These are phyloP conservation scores for Solanum appendiculatum DNA, from an alignment of 257 asterid species.

Conservation along the genomic window DNA sequence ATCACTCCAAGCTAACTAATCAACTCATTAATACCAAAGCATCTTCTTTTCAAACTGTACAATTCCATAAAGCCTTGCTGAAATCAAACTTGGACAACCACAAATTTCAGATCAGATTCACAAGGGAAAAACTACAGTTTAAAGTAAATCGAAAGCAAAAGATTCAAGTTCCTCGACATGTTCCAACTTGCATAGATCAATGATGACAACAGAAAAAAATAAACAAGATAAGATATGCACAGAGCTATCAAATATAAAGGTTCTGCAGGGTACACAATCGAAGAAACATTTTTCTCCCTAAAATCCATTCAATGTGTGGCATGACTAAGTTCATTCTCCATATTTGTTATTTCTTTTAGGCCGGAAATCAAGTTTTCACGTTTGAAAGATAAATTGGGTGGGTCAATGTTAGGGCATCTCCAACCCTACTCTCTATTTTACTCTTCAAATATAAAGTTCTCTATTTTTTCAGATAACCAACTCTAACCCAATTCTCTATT, in stretches of 20 bases:
- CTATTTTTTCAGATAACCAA: too few species aligned
- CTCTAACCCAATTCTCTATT: too few species aligned
- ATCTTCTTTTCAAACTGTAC: not conserved
- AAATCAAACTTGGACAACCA: not conserved
- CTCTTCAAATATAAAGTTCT: too few species aligned
- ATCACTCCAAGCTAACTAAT: not conserved
- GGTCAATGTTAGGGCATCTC: too few species aligned
- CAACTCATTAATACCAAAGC: not conserved
- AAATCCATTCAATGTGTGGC: not conserved
- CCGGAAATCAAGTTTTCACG: too few species aligned
- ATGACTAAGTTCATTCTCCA: not conserved
- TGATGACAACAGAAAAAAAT: not conserved
- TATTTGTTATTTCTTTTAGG: too few species aligned
- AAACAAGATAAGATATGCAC: not conserved
- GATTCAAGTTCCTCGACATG: not conserved
- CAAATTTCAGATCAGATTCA: not conserved
- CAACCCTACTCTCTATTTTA: too few species aligned
- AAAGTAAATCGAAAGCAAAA: not conserved
- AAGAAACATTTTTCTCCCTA: not conserved
- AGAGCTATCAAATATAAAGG: not conserved
- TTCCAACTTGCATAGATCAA: not conserved
- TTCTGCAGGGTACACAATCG: not conserved
- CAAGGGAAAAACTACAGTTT: not conserved
- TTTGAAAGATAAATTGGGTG: too few species aligned
- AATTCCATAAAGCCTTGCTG: not conserved